phyloP scores from a whole-genome alignment of 2,329 filamentous ascomycete species.

The Ascosphaera apis region DNA sequence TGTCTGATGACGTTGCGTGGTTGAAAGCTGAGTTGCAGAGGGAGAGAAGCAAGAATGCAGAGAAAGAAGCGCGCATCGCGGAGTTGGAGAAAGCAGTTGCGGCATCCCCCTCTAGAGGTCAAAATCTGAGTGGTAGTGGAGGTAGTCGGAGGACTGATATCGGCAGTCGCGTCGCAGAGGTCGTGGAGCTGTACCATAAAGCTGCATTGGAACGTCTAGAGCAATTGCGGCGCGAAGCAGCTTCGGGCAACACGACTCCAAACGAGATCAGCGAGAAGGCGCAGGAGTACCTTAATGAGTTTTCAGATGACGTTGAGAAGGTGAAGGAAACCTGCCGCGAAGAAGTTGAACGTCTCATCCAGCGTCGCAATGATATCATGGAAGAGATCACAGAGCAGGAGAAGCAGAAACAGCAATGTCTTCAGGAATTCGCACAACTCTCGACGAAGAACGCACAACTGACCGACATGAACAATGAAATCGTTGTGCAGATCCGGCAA shows the following conservation, averaged over 20 bases:
- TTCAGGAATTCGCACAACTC: constrained; percentile 87
- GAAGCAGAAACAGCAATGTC: constrained; percentile 72
- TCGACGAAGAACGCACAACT: constrained; percentile 88
- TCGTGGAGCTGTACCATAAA: too few species aligned
- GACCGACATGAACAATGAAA: constrained; percentile 81
- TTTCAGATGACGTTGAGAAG: constrained; percentile 36
- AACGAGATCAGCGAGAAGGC: too few species aligned
- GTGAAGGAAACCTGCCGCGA: constrained; percentile 58
- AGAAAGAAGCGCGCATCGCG: constrained; percentile 65
- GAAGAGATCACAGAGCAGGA: constrained; percentile 68
- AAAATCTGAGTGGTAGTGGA: too few species aligned
- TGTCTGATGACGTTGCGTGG: constrained; percentile 41
- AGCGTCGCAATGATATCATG: constrained; percentile 59
- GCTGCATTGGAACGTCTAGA: too few species aligned
- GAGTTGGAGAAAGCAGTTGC: too few species aligned
- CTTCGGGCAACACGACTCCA: too few species aligned
- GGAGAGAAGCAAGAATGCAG: constrained; percentile 64
- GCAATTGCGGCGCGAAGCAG: too few species aligned
- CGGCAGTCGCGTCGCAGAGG: too few species aligned
- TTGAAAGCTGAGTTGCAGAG: constrained; percentile 51
- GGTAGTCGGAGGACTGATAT: too few species aligned
- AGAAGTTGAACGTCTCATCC: constrained; percentile 71
- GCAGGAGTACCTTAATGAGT: too few species aligned
- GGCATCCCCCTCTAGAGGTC: too few species aligned
- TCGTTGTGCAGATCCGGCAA: constrained; percentile 84